Conservation (phyloP, 805 yeast species). For the Scheffersomyces spartinae region DNA sequence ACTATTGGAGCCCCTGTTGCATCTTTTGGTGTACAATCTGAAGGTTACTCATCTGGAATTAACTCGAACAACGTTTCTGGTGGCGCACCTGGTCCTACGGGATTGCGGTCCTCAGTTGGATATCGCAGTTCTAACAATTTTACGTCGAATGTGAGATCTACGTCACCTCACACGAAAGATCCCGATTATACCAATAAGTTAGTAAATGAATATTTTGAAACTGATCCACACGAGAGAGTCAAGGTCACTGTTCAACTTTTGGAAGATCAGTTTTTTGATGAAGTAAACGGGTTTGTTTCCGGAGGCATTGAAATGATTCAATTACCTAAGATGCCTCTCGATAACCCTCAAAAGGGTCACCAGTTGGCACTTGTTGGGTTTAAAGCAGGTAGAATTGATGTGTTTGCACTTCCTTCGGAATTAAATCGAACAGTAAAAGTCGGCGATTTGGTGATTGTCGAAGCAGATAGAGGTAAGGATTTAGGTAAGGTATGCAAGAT, state of each 20-base stretch:
- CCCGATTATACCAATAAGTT: constrained; percentile 7
- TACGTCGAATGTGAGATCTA: too few relatives aligned
- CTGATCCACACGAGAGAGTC: constrained; percentile 28
- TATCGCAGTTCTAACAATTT: too few relatives aligned
- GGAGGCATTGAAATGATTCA: constrained; percentile 18
- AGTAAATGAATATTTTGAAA: constrained; percentile 23
- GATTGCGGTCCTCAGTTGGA: too few relatives aligned
- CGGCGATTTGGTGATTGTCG: constrained; percentile 70
- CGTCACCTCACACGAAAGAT: too few relatives aligned
- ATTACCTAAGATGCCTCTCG: constrained; percentile 9
- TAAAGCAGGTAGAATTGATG: constrained; percentile 72
- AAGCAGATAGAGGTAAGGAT: constrained; percentile 76
- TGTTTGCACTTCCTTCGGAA: constrained; percentile 46
- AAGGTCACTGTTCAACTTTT: constrained; percentile 19
- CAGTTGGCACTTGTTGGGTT: constrained; percentile 39
- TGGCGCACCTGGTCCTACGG: too few relatives aligned
- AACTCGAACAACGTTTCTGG: too few relatives aligned
- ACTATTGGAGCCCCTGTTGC: too few relatives aligned
- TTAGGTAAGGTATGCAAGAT: constrained; percentile 54
- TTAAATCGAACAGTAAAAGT: constrained; percentile 12
- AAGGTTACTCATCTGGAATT: too few relatives aligned
- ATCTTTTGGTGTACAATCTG: too few relatives aligned
- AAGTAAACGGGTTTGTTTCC: too few relatives aligned
- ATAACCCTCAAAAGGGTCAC: constrained; percentile 2
- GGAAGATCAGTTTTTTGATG: constrained; percentile 17